Base-by-base conservation (phyloP, 208 protist species). In the Crithidia mellificae region DNA sequence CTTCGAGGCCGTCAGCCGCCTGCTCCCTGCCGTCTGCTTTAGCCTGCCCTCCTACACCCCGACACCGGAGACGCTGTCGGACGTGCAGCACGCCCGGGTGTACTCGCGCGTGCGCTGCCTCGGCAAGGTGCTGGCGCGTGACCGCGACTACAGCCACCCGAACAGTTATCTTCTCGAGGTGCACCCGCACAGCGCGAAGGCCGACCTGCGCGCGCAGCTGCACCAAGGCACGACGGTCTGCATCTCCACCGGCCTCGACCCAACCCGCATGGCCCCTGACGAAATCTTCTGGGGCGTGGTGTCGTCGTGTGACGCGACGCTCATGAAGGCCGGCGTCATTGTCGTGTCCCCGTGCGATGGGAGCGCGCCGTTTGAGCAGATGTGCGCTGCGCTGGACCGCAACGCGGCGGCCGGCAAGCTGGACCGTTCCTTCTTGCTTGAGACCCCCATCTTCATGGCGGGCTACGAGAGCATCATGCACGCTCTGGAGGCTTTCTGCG, bases 221-320 rank as follows among this genome's bases (percentile, higher is more conserved):
- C 75, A 81, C 22, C 78, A 85, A 25, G 91, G 91, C 47, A 88
- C 85, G 2, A 83, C 85, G n/a, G 68, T 96, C 25, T 93, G 84
- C 73, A 88, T 96, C 55, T 87, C 81, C 50, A 96, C 91, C 44
- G 66, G 77, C 2, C 71, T 83, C 14, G 81, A 93, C 67, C 77
- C 69, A 6, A 83, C 78, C 11, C 8, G 14, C 17, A 74, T 92
- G 41, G 50, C 63, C 25, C 41, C 68, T 30, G 66, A 80, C 1
- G 89, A 96, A 58, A 46, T 96, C 12, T 96, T 96, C 78, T 96
- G 91, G 89, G 87, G 84, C n/a, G 67, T 84, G 22, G 72, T 96
- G 5, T 85, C 88, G 19, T 92, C 87, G 0, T 82, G 78, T 41
- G 84, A 96, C 50, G 24, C 67, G 20, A 27, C 65, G 38, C 67